Percentiles rank a stretch among this genome's conserved stretches.
Evolutionary conservation across 2,329 filamentous ascomycete genomes (phyloP).

Genomic region (Fusarium duplospermum): DNA sequence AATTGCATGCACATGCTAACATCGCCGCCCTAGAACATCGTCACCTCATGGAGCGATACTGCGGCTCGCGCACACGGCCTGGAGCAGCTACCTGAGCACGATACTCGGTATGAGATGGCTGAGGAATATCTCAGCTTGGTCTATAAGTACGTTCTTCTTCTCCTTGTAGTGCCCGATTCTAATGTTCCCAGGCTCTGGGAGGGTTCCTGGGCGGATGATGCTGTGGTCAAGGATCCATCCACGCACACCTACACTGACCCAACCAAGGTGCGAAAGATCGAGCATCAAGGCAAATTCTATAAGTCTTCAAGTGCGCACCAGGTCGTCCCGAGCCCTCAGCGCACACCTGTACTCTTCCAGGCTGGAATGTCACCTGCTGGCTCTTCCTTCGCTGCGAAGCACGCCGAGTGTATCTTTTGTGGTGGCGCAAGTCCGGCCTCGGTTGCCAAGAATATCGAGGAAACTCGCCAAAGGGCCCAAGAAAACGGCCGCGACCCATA

Average conservation of each 20-base stretch:
- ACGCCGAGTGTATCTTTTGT: slow-evolving; percentile 54
- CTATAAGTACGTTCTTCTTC: slow-evolving; percentile 48
- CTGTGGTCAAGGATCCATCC: slow-evolving; percentile 43
- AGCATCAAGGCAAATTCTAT: slow-evolving; percentile 43
- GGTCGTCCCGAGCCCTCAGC: slow-evolving; percentile 49
- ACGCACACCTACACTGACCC: slow-evolving; percentile 49
- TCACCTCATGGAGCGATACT: slow-evolving; percentile 74
- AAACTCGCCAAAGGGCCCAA: slow-evolving; percentile 52
- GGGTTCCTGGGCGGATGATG: slow-evolving; percentile 59
- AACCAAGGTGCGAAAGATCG: slow-evolving; percentile 49
- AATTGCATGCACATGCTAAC: not conserved
- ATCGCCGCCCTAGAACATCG: slow-evolving; percentile 59
- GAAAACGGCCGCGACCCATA: slow-evolving; percentile 51
- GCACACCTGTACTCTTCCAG: slow-evolving; percentile 60
- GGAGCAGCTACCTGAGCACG: slow-evolving; percentile 53
- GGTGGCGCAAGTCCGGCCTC: slow-evolving; percentile 56
- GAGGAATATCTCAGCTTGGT: slow-evolving; percentile 16
- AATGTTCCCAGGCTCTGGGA: slow-evolving; percentile 57
- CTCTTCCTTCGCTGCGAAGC: slow-evolving; percentile 53
- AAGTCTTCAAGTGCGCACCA: slow-evolving; percentile 40
- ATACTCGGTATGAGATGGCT: slow-evolving; percentile 22
- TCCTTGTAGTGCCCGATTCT: not conserved
- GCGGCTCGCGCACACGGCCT: slow-evolving; percentile 71
- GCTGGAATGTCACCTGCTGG: slow-evolving; percentile 59
- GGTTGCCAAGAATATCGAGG: slow-evolving; percentile 53